Base-by-base conservation (phyloP, 805 yeast species). In the Saturnispora halmiae region DNA sequence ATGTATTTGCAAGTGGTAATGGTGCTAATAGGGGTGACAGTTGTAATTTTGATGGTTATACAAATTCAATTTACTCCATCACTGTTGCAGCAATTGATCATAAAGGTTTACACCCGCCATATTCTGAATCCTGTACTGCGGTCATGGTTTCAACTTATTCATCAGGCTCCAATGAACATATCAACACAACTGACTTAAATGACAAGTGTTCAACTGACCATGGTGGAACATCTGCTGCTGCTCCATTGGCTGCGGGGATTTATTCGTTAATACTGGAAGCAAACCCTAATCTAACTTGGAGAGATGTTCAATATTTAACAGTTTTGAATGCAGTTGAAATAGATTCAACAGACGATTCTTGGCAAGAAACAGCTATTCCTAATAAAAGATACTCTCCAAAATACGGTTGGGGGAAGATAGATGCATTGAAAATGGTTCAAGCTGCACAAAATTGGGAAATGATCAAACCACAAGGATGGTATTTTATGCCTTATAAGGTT, bases 181-280 rank as follows among this genome's bases (percentile, higher is more conserved):
- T 92, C 43, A 88, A 83, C 55, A 83, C 97, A 6, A 82, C 96
- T 2, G 95, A 84, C 56, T 70, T 84, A 32, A 68, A 77, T 37
- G 70, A 72, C 6, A 60, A 65, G 49, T 92, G 98, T 60, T 66
- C 94, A 2, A 70, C 70, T 29, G 59, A 51, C 20, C 98, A 92
- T 59, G 96, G 96, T 9, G 98, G 98, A 16, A 92, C 98, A 0
- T 90, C 97, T 18, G 98, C 98, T 0, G 96, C 98, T 13, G 98
- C 98, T 0, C 98, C 98, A 0, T 69, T 92, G 42, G 97, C 96
- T 0, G 96, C 97, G 0, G 98, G 97, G n/a, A 72, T 92, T 1
- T 86, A 83, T 57, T 75, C 96, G 0, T 66, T 92, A 39, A 84
- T 84, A 2, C 65, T 92, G 38, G 78, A 80, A 51, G 87, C 81